These are phyloP conservation scores for Lyophyllum decastes DNA, from an alignment of 768 basidiomycete species.

Conservation along the genomic window DNA sequence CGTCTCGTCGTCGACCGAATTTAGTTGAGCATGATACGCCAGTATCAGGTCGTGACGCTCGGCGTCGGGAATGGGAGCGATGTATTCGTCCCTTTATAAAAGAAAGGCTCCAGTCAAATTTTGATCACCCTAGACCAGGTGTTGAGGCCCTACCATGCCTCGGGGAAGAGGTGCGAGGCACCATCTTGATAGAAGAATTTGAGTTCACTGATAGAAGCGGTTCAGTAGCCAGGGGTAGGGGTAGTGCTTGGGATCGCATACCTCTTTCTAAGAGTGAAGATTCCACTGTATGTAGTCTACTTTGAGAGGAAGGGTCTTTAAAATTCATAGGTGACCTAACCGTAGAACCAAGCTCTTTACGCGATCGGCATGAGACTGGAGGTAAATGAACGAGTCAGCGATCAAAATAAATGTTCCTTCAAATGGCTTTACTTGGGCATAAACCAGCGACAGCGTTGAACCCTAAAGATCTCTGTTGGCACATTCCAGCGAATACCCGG, in stretches of 20 bases:
- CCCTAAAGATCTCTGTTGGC: conserved; percentile 47
- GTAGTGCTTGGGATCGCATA: conserved; percentile 21
- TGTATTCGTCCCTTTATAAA: conserved; percentile 72
- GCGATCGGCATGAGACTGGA: conserved; percentile 75
- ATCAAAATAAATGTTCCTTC: background rate
- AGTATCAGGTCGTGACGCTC: conserved; percentile 79
- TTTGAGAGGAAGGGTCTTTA: background rate
- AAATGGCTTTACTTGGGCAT: conserved; percentile 66
- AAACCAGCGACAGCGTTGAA: conserved; percentile 82
- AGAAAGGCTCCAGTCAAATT: background rate
- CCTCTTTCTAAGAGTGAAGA: conserved; percentile 86
- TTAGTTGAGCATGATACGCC: conserved; percentile 83
- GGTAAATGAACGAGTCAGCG: background rate
- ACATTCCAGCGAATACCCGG: background rate
- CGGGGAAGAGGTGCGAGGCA: conserved; percentile 79
- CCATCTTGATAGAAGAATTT: conserved; percentile 93
- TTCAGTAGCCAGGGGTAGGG: background rate
- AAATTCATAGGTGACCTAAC: conserved; percentile 33
- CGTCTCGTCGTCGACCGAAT: conserved; percentile 66
- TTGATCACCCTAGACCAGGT: background rate
- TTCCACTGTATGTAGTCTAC: conserved; percentile 53
- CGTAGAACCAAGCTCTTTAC: conserved; percentile 80
- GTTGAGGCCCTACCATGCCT: conserved; percentile 64
- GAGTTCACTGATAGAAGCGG: conserved; percentile 56
- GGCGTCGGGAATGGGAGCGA: conserved; percentile 76